Percentiles rank a stretch among this genome's conserved stretches.
Evolutionary conservation across 306 rosid genomes (phyloP).

Genomic region (Cucurbita argyrosperma): DNA sequence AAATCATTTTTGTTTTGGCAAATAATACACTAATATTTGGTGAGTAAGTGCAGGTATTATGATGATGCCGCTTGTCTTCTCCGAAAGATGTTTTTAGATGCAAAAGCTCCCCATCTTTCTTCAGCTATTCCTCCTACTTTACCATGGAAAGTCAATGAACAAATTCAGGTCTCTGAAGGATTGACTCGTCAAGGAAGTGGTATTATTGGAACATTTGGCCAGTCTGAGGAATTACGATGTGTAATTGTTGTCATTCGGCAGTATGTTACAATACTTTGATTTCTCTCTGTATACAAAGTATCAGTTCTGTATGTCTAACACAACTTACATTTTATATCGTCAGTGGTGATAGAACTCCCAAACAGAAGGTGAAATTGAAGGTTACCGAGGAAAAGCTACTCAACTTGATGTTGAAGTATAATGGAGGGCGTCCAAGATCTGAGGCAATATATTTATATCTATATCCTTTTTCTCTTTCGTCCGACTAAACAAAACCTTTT

Average conservation of each 20-base stretch:
- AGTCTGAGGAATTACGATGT: conserved; percentile 87
- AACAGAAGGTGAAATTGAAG: conserved; percentile 92
- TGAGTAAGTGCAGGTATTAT: conserved; percentile 47
- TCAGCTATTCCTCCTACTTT: conserved; percentile 78
- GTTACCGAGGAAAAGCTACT: conserved; percentile 90
- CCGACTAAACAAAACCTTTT: not conserved
- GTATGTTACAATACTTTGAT: conserved; percentile 37
- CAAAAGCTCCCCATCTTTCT: conserved; percentile 96
- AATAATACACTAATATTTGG: conserved; percentile 5
- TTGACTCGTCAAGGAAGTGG: conserved; percentile 98
- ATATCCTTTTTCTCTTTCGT: not conserved
- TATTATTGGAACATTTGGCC: conserved; percentile 70
- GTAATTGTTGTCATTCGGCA: conserved; percentile 88
- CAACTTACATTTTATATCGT: conserved; percentile 18
- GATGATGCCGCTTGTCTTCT: conserved; percentile 97
- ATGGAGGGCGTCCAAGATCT: conserved; percentile 83
- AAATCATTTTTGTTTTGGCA: conserved; percentile 5
- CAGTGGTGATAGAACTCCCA: conserved; percentile 99
- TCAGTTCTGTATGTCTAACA: conserved; percentile 9
- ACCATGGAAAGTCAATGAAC: conserved; percentile 85
- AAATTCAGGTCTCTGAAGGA: conserved; percentile 48
- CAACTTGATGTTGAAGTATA: conserved; percentile 81
- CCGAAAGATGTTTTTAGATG: conserved; percentile 85
- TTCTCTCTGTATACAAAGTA: not conserved
- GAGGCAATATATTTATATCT: conserved; percentile 39